Evolutionary conservation across 2,329 filamentous ascomycete genomes (phyloP).

Genomic region (Aureobasidium sp.): DNA sequence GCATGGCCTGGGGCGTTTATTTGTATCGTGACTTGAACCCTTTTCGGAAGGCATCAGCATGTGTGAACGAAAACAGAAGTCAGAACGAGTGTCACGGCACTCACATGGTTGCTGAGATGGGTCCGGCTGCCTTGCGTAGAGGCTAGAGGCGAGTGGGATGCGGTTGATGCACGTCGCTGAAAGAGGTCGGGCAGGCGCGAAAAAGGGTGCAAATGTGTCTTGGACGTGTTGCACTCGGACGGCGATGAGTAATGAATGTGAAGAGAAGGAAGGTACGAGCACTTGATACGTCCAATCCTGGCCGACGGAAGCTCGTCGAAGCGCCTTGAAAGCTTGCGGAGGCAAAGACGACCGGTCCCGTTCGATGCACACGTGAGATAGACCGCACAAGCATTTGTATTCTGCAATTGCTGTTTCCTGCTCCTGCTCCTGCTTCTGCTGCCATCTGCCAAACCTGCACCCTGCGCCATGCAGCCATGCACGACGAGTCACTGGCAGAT

Average conservation of each 20-base stretch:
- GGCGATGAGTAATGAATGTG: background rate
- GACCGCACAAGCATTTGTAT: background rate
- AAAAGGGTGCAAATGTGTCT: background rate
- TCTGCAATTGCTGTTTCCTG: background rate
- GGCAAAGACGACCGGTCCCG: background rate
- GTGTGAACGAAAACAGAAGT: background rate
- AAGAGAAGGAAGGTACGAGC: background rate
- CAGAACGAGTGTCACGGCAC: constrained; percentile 8
- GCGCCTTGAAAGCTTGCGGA: constrained; percentile 9
- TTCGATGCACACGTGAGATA: background rate
- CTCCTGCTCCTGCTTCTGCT: background rate
- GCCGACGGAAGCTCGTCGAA: constrained; percentile 3
- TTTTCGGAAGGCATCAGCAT: constrained; percentile 30
- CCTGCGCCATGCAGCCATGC: constrained; percentile 4
- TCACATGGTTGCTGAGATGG: constrained; percentile 10
- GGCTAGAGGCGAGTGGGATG: background rate
- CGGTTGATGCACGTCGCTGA: constrained; percentile 20
- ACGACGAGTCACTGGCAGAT: constrained; percentile 9
- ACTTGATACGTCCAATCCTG: background rate
- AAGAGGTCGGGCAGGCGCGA: constrained; percentile 13
- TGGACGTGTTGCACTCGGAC: background rate
- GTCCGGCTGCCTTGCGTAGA: constrained; percentile 16
- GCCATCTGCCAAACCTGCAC: background rate
- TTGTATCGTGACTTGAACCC: constrained; percentile 75
- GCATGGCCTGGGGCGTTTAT: constrained; percentile 65